Evolutionary conservation across 805 yeast species (phyloP), one percentile per base, ranked within the genome.

Genomic region (Kockiozyma suomiensis): DNA sequence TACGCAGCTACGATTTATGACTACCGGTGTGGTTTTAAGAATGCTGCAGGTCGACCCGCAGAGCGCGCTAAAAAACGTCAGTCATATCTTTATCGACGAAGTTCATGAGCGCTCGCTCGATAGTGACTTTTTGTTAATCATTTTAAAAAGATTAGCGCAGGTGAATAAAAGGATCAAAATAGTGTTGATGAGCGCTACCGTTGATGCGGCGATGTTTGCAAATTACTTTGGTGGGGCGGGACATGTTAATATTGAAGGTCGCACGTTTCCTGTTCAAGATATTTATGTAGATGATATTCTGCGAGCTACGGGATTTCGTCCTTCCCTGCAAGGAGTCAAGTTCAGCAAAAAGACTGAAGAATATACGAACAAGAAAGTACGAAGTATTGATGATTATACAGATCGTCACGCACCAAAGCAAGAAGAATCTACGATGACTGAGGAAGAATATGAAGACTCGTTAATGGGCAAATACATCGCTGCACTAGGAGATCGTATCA

Each of bases 61-160:
- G 5, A 66, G 69, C 0, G 70, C 71, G 1, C 58, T 70, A 4
- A 62, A 66, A 5, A 75, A 81, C 55, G 74, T 92, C 17, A 84
- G 85, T 33, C 88, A 87, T 69, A 82, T 92, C 40, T 85, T 92
- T 42, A 84, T 92, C 41, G 98, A 93, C 78, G 98, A 93, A 74
- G 98, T 93, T n/a, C 98, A 93, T 72, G 98, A 93, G 74, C 77
- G 98, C 66, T 90, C 97, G 15, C 83, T 92, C 57, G 98, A 93
- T 68, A 85, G 92, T 61, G 98, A 93, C 73, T 85, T 92, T 58
- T 77, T 93, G 40, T 76, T 93, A 54, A 89, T 91, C 54, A 80
- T 93, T 50, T 76, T 93, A 62, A 91, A 89, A 68, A 80, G 80
- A 40, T 75, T 90, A 3, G 68, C 85, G 65, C 69, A 74, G 10